Percentiles rank a stretch among this genome's conserved stretches.
Evolutionary conservation across 148 eudicot genomes (phyloP).

Genomic region (Limonium bicolor): DNA sequence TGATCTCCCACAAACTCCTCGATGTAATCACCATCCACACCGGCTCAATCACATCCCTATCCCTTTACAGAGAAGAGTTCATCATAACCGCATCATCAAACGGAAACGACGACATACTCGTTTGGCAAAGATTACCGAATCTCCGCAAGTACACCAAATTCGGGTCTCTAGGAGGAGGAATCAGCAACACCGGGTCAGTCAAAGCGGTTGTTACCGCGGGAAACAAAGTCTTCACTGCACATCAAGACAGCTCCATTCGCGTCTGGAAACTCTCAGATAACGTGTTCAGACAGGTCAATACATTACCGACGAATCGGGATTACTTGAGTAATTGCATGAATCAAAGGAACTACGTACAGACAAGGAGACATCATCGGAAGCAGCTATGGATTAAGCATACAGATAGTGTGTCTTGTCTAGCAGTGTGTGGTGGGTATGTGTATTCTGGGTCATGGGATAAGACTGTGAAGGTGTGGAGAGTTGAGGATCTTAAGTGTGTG

Average conservation of each 20-base stretch:
- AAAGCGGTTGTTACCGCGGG: slow-evolving; percentile 58
- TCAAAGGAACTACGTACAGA: slow-evolving; percentile 71
- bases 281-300: slow-evolving; percentile 42
- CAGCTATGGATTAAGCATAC: slow-evolving; percentile 73
- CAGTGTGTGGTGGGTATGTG: slow-evolving; percentile 37
- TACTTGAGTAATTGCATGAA: slow-evolving; percentile 74
- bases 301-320: slow-evolving; percentile 71
- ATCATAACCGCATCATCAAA: slow-evolving; percentile 76
- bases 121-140: slow-evolving; percentile 90
- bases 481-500: slow-evolving; percentile 56
- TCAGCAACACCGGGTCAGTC: slow-evolving; percentile 67
- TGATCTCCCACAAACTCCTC: slow-evolving; percentile 32
- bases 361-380: slow-evolving; percentile 59
- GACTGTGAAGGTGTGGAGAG: slow-evolving; percentile 70
- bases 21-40: slow-evolving; percentile 48
- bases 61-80: slow-evolving; percentile 74
- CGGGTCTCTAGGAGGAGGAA: too few species aligned
- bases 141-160: slow-evolving; percentile 48
- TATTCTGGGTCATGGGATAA: slow-evolving; percentile 97
- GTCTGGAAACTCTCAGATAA: slow-evolving; percentile 87
- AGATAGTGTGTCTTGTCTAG: slow-evolving; percentile 72
- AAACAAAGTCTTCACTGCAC: slow-evolving; percentile 68
- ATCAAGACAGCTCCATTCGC: slow-evolving; percentile 77
- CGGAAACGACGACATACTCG: slow-evolving; percentile 78
- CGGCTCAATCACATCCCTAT: slow-evolving; percentile 61